Base-by-base conservation (phyloP, 768 basidiomycete genomes). In the Leucocoprinus sp. region DNA sequence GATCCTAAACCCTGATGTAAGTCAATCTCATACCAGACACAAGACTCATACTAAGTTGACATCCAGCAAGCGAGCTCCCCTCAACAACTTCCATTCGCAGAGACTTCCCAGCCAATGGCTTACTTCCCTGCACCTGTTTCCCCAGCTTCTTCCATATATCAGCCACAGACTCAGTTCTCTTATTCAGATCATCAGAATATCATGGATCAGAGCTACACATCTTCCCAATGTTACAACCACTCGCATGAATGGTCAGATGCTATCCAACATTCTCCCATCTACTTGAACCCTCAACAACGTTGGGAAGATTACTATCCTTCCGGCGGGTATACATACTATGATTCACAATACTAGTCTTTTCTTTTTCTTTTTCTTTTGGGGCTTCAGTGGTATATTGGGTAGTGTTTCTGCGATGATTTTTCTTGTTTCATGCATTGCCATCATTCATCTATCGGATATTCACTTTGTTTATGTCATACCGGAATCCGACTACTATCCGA, bases 341-440 rank as follows among this genome's bases (percentile, higher is more conserved):
- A 28, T 8, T 42, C 46, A 12, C 46, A 48, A 19, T 48, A 48
- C 17, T 48, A 41, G 8, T n/a, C n/a, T n/a, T n/a, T n/a, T n/a
- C n/a, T 36, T 48, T 17, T 36, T 22, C 6, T 33, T 5, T 40
- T 40, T 21, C 12, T 38, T 9, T 18, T 19, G 15, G 23, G 26
- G 3, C 12, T 22, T 26, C 14, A 27, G 24, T 31, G 19, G n/a
- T 48, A 8, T 48, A 48, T n/a, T n/a, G n/a, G n/a, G n/a, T n/a
- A n/a, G n/a, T n/a, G n/a, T n/a, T n/a, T n/a, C n/a, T n/a, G n/a
- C n/a, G n/a, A n/a, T n/a, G n/a, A n/a, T n/a, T n/a, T n/a, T n/a
- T n/a, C n/a, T n/a, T n/a, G n/a, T n/a, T n/a, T n/a, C 8, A 7
- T 18, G 12, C 36, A 37, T 37, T 5, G 11, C 22, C 22, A 37